Percentiles rank a stretch among this genome's conserved stretches.
Conservation (phyloP, 2,329 filamentous ascomycete genomes). For the Sporothrix brasiliensis region DNA sequence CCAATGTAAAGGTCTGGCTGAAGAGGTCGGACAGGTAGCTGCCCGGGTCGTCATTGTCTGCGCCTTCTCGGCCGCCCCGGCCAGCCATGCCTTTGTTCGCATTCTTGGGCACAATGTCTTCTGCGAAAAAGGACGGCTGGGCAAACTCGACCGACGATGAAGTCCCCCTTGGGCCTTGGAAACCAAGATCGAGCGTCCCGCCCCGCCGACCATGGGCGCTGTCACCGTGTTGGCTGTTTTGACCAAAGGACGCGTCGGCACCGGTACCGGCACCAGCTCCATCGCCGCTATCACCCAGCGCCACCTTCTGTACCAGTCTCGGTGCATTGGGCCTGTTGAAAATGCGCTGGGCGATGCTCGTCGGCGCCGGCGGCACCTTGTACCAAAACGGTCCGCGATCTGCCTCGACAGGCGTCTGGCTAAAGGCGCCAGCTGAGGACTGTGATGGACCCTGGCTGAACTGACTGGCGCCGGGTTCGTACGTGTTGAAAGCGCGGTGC, state of each 20-base stretch:
- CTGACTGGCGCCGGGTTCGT: conserved; percentile 40
- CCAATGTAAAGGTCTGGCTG: conserved; percentile 49
- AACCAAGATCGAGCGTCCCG: background rate
- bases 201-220: background rate
- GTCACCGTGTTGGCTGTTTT: background rate
- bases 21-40: conserved; percentile 52
- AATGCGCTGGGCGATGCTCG: conserved; percentile 63
- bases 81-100: background rate
- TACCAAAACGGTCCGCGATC: conserved; percentile 66
- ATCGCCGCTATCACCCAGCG: conserved; percentile 44
- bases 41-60: conserved; percentile 46
- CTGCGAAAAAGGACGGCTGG: conserved; percentile 64
- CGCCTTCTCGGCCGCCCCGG: background rate
- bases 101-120: conserved; percentile 36
- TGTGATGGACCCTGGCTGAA: conserved; percentile 43
- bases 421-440: conserved; percentile 50
- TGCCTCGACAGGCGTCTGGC: conserved; percentile 50
- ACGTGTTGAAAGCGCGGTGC: conserved; percentile 58
- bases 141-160: conserved; percentile 40
- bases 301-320: conserved; percentile 43
- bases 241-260: background rate
- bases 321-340: conserved; percentile 64
- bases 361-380: conserved; percentile 69
- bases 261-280: no score
- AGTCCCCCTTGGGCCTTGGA: background rate